Percentiles rank a stretch among this genome's conserved stretches.
Conservation (phyloP, 2,329 filamentous ascomycete species). For the Colletotrichum tabaci region DNA sequence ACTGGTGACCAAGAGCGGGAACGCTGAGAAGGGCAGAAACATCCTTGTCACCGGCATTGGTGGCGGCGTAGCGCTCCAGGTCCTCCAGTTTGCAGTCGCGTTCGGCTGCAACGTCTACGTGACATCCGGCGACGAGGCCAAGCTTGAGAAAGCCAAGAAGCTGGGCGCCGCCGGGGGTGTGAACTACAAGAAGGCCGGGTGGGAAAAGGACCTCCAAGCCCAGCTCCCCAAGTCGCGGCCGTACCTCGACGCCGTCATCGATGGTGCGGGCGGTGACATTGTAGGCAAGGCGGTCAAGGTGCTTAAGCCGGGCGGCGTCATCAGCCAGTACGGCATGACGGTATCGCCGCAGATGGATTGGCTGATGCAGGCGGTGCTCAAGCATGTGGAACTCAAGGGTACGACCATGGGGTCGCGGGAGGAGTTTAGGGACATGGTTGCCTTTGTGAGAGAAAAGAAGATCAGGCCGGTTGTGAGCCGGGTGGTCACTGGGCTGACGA, state of each 20-base stretch:
- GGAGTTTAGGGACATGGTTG: slow-evolving; percentile 93
- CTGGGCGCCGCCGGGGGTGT: slow-evolving; percentile 89
- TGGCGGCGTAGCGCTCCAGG: slow-evolving; percentile 89
- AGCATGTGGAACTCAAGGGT: slow-evolving; percentile 89
- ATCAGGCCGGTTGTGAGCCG: slow-evolving; percentile 85
- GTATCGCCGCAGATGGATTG: slow-evolving; percentile 87
- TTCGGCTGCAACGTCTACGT: slow-evolving; percentile 85
- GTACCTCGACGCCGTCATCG: slow-evolving; percentile 86
- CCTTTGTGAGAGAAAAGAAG: slow-evolving; percentile 81
- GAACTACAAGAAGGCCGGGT: slow-evolving; percentile 81
- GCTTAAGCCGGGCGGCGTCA: slow-evolving; percentile 86
- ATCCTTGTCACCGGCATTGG: slow-evolving; percentile 93
- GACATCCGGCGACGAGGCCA: slow-evolving; percentile 80
- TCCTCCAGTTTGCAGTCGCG: slow-evolving; percentile 83
- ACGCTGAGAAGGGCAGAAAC: slow-evolving; percentile 76
- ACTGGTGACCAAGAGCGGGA: slow-evolving; percentile 81
- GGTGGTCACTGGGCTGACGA: slow-evolving; percentile 79
- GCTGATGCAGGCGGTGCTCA: slow-evolving; percentile 85
- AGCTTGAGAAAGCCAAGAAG: slow-evolving; percentile 79
- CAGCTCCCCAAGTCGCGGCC: slow-evolving; percentile 76
- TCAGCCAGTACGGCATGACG: slow-evolving; percentile 94
- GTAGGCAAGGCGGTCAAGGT: slow-evolving; percentile 77
- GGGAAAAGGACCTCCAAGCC: slow-evolving; percentile 82
- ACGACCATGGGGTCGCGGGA: slow-evolving; percentile 91
- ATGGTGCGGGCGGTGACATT: slow-evolving; percentile 91